Percentiles rank a stretch among this genome's conserved stretches.
Conservation (phyloP, 31 red algal genomes). For the Asparagopsis taxiformis region DNA sequence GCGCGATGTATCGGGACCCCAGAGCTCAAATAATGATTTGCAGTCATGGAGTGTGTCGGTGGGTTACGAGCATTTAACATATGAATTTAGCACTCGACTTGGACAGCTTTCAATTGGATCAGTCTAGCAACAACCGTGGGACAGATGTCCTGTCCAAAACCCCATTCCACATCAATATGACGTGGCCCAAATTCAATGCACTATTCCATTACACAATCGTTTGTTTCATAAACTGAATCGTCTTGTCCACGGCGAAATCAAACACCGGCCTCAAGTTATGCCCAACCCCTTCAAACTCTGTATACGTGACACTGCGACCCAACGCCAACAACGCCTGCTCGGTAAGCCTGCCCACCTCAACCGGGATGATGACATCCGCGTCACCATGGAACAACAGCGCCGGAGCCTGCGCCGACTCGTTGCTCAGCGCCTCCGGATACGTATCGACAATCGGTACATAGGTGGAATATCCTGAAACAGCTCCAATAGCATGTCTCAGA, state of each 20-base stretch:
- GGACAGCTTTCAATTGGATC: too few relatives aligned
- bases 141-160: too few relatives aligned
- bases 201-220: too few relatives aligned
- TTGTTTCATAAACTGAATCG: too few relatives aligned
- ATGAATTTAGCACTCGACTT: too few relatives aligned
- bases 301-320: constrained; percentile 2
- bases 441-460: constrained; percentile 9
- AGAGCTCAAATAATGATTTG: too few relatives aligned
- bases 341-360: neutral
- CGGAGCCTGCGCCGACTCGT: constrained; percentile 1
- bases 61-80: too few relatives aligned
- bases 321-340: neutral
- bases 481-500: neutral
- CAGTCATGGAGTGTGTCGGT: too few relatives aligned
- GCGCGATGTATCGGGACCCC: too few relatives aligned
- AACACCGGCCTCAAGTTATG: neutral
- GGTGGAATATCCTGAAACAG: neutral
- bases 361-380: constrained; percentile 2
- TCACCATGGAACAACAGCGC: constrained; percentile 1
- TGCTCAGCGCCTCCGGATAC: constrained; percentile 8
- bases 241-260: neutral
- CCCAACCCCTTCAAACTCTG: constrained; percentile 6
- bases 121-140: too few relatives aligned
- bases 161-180: too few relatives aligned
- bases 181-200: too few relatives aligned